These are phyloP conservation scores for Fusarium nodosum DNA, from an alignment of 2,329 filamentous ascomycete species.

Conservation along the genomic window DNA sequence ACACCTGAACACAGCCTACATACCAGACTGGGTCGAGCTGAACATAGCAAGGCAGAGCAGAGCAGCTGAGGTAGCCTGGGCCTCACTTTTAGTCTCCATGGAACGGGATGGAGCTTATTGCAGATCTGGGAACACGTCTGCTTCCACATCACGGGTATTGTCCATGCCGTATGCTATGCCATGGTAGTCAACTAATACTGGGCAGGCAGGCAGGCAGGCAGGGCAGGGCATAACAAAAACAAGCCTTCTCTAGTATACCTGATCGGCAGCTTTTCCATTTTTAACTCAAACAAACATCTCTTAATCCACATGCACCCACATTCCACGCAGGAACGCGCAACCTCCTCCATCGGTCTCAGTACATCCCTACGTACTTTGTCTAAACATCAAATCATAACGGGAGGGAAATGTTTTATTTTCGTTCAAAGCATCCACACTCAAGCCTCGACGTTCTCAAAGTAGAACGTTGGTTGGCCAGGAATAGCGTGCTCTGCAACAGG, in stretches of 20 bases:
- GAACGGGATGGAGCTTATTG: slow-evolving; percentile 10
- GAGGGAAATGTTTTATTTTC: slow-evolving; percentile 10
- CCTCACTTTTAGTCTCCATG: slow-evolving; percentile 3
- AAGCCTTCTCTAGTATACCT: slow-evolving; percentile 22
- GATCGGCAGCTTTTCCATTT: slow-evolving; percentile 31
- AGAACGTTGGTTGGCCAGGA: slow-evolving; percentile 84
- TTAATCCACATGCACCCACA: slow-evolving; percentile 24
- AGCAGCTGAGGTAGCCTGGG: slow-evolving; percentile 8
- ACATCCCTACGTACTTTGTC: slow-evolving; percentile 24
- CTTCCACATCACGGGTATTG: slow-evolving; percentile 1
- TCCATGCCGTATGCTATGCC: slow-evolving; percentile 1
- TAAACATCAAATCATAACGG: slow-evolving; percentile 26
- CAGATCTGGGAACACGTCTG: slow-evolving; percentile 19
- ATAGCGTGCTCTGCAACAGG: slow-evolving; percentile 78
- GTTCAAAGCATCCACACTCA: slow-evolving; percentile 35
- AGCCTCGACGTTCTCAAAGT: slow-evolving; percentile 82
- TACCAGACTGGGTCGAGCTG: background rate
- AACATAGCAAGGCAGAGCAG: background rate
- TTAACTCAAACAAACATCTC: slow-evolving; percentile 27
- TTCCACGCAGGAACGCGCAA: slow-evolving; percentile 35
- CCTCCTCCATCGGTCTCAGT: slow-evolving; percentile 1
- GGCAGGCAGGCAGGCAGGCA: too few relatives aligned
- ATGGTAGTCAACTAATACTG: background rate
- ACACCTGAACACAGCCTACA: slow-evolving; percentile 11
- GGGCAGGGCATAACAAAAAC: slow-evolving; percentile 14